Base-by-base conservation (phyloP, 2,329 filamentous ascomycete genomes). In the Blumeriella jaapii region DNA sequence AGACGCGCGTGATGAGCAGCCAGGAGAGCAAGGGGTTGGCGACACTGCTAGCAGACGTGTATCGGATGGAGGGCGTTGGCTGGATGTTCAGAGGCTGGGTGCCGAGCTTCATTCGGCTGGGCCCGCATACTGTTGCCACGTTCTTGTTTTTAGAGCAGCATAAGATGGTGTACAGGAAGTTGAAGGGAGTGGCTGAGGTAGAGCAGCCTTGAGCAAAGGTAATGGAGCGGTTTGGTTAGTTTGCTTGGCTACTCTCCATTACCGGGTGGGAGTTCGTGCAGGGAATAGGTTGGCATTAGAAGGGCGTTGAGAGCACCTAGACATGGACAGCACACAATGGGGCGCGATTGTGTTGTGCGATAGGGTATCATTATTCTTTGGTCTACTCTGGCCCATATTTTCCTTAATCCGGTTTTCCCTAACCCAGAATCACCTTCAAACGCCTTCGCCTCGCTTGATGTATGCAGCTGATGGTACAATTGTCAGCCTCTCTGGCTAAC, bases 11-110 rank as follows among this genome's bases (percentile, higher is more conserved):
- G 51, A 93, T 93, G 85, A 81, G 77, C 42, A 71, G 77, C 3
- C 56, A 63, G 19, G 67, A 71, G 44, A 60, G 59, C 22, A 52
- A 70, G 45, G 64, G 69, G 16, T 59, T 91, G 18, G 45, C 71
- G 3, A 63, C 62, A 37, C 57, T 86, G 14, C 60, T 93, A 35
- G 60, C 63, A 26, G 74, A 82, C 28, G 76, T 87, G 19, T 82
- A 77, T 45, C 68, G 64, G 36, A 62, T 70, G 12, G 82, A 93
- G 54, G 85, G 85, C 2, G 57, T 82, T 31, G 61, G 68, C 28
- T 93, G 85, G 85, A 78, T 89, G 70, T 93, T 93, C 61, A 82
- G 83, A 58, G 85, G 85, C 41, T 93, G 84, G 83, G 75, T 87
- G 29, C 85, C 85, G n/a, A 75, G 71, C 48, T 79, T 79, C 54